Evolutionary conservation across 2,329 filamentous ascomycete species (phyloP).

Genomic region (Stenocarpella maydis): DNA sequence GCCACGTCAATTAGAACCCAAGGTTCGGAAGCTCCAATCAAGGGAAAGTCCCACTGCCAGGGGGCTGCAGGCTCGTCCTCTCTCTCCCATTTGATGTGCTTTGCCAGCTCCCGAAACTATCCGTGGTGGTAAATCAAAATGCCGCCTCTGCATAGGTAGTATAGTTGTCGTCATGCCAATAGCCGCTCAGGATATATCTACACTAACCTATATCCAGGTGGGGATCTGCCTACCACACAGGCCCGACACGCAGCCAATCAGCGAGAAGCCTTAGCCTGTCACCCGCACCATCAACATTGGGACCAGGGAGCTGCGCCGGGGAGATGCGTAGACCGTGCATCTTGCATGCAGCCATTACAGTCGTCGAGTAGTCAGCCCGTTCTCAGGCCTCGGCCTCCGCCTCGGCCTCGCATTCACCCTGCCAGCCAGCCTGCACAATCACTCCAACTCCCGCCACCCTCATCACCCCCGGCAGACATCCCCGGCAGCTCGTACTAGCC

Average conservation of each 20-base stretch:
- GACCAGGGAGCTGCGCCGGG: no score
- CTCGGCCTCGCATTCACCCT: slow-evolving; percentile 18
- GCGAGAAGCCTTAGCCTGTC: slow-evolving; percentile 14
- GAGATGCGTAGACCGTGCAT: neutral
- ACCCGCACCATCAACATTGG: neutral
- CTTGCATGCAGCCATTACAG: neutral
- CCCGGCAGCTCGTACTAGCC: neutral
- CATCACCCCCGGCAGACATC: neutral
- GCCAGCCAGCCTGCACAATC: slow-evolving; percentile 17
- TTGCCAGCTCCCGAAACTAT: slow-evolving; percentile 8
- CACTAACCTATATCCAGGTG: no score
- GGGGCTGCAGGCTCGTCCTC: neutral
- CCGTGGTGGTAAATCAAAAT: slow-evolving; percentile 1
- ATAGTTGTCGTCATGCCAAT: neutral
- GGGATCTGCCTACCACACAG: slow-evolving; percentile 5
- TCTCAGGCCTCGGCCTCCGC: neutral
- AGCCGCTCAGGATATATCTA: slow-evolving; percentile 6
- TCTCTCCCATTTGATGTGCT: neutral
- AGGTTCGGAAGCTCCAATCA: neutral
- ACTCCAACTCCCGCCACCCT: slow-evolving; percentile 21
- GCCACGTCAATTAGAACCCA: slow-evolving; percentile 24
- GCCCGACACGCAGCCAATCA: slow-evolving; percentile 12
- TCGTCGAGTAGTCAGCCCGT: slow-evolving; percentile 15
- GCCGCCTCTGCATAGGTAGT: neutral
- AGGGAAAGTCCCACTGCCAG: neutral